phyloP scores from a whole-genome alignment of 2,329 filamentous ascomycete genomes.

The Arachnomyces sp. region DNA sequence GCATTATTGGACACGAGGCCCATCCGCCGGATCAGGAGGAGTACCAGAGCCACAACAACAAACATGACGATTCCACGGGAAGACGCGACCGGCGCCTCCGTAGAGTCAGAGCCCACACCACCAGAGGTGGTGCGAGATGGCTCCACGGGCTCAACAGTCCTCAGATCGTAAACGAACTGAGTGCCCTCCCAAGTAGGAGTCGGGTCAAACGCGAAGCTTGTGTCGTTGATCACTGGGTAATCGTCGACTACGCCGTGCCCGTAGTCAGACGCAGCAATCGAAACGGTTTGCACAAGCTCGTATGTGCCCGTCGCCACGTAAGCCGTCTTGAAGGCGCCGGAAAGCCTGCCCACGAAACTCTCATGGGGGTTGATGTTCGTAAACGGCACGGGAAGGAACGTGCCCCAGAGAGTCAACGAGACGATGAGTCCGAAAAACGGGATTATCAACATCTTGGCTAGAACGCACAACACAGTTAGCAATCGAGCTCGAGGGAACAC shows the following conservation, averaged over 20 bases:
- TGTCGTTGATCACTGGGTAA: not conserved
- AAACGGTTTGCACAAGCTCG: slow-evolving; percentile 11
- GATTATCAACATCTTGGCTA: slow-evolving; percentile 14
- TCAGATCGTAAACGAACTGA: no score
- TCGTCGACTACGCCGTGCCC: slow-evolving; percentile 2
- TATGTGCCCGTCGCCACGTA: slow-evolving; percentile 11
- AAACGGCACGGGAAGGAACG: slow-evolving; percentile 15
- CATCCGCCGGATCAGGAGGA: slow-evolving; percentile 7
- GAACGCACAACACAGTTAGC: not conserved
- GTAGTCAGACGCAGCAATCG: slow-evolving; percentile 5
- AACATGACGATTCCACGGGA: not conserved
- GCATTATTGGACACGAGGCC: slow-evolving; percentile 8
- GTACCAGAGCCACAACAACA: slow-evolving; percentile 6
- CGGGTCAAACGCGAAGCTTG: no score
- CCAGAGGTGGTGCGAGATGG: no score
- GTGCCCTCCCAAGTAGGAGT: no score
- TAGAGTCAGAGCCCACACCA: no score
- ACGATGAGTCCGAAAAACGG: slow-evolving; percentile 16
- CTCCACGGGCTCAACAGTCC: no score
- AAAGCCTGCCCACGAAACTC: slow-evolving; percentile 12
- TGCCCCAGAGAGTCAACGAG: slow-evolving; percentile 19
- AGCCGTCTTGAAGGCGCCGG: slow-evolving; percentile 11
- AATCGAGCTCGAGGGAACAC: not conserved
- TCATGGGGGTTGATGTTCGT: slow-evolving; percentile 15
- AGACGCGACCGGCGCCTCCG: no score